phyloP scores from a whole-genome alignment of 2,329 filamentous ascomycete species.

The Fusarium sp. region DNA sequence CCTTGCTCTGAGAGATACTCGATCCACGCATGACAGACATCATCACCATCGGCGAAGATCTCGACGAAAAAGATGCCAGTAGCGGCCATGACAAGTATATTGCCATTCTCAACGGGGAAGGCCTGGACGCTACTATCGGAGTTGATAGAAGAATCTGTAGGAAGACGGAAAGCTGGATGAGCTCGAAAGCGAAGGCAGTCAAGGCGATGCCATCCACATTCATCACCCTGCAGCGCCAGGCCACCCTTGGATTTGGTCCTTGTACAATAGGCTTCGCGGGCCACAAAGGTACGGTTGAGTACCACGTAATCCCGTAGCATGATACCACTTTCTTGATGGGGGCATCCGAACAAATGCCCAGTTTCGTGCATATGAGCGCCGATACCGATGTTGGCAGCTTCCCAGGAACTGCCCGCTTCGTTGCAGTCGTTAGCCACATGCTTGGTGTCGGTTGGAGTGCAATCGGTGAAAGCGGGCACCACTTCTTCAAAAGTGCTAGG shows the following conservation, averaged over 20 bases:
- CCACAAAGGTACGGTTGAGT: conserved; percentile 85
- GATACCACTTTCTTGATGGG: conserved; percentile 89
- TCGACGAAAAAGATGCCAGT: conserved; percentile 90
- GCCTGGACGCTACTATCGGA: conserved; percentile 85
- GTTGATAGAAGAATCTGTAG: conserved; percentile 75
- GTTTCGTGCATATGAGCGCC: conserved; percentile 93
- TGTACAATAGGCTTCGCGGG: conserved; percentile 86
- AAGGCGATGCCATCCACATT: conserved; percentile 91
- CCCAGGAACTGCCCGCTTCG: conserved; percentile 92
- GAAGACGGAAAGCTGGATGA: conserved; percentile 90
- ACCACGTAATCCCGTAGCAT: conserved; percentile 92
- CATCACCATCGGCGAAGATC: conserved; percentile 83
- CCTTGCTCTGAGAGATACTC: conserved; percentile 78
- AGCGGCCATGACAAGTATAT: conserved; percentile 80
- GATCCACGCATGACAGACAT: conserved; percentile 83
- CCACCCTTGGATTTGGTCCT: conserved; percentile 87
- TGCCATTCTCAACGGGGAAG: conserved; percentile 84
- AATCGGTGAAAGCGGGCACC: conserved; percentile 88
- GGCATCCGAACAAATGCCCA: conserved; percentile 90
- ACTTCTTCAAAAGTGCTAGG: conserved; percentile 91
- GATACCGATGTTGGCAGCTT: conserved; percentile 93
- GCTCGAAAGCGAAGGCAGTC: conserved; percentile 90
- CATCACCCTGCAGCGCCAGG: conserved; percentile 79
- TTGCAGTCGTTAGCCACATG: conserved; percentile 87
- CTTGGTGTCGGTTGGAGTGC: conserved; percentile 86